Conservation (phyloP, 768 basidiomycete species). For the Hypholoma sublateritium region DNA sequence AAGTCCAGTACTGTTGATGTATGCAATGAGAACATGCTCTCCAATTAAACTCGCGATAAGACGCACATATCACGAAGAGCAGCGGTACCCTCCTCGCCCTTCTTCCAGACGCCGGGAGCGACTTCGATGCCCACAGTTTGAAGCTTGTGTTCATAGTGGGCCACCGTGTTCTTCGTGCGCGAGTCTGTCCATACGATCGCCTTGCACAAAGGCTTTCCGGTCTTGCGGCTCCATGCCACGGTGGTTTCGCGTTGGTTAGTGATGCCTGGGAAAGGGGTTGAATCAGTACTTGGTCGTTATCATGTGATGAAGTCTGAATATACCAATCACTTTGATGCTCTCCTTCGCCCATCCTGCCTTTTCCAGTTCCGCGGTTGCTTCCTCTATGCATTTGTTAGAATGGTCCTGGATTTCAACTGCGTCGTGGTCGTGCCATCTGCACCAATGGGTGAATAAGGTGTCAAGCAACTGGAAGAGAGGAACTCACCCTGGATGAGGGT, state of each 20-base stretch:
- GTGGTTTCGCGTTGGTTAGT: conserved; percentile 98
- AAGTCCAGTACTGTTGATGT: conserved; percentile 70
- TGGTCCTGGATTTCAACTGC: conserved; percentile 76
- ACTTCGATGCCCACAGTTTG: conserved; percentile 74
- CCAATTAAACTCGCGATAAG: not conserved
- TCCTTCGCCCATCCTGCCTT: conserved; percentile 72
- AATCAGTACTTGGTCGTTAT: conserved; percentile 9
- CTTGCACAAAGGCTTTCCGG: conserved; percentile 84
- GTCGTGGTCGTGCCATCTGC: conserved; percentile 95
- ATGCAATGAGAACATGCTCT: not conserved
- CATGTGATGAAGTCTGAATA: conserved; percentile 26
- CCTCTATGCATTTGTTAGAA: conserved; percentile 73
- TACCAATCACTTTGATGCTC: conserved; percentile 91
- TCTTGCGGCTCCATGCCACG: conserved; percentile 87
- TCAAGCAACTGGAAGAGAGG: not conserved
- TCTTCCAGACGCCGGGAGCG: conserved; percentile 60
- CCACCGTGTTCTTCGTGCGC: conserved; percentile 84
- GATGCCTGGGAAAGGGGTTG: conserved; percentile 55
- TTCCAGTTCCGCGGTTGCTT: conserved; percentile 70
- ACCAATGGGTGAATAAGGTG: not conserved
- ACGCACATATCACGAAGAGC: conserved; percentile 69
- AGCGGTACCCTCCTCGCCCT: conserved; percentile 67
- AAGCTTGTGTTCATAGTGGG: conserved; percentile 75
- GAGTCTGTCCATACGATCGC: conserved; percentile 97
- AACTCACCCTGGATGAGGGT: conserved; percentile 78